Evolutionary conservation across 1,284 basidiomycete genomes (phyloP).

Genomic region (Xanthoconium separans): DNA sequence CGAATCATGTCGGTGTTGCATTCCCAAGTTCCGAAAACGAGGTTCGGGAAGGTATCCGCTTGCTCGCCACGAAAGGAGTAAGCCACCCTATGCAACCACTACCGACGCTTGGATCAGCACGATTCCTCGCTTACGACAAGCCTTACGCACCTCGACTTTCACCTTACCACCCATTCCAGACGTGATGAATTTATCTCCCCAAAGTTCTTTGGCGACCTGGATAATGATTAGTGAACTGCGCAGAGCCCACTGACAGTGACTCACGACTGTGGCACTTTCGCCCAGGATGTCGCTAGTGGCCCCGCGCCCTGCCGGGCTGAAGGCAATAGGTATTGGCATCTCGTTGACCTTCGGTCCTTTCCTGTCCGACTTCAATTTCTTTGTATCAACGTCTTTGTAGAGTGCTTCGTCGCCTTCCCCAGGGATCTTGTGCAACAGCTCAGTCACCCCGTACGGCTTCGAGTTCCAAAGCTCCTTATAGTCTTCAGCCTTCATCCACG

Average conservation of each 20-base stretch:
- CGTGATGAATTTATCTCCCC: background rate
- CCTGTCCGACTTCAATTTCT: no score
- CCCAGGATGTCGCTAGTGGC: background rate
- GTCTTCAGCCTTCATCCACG: background rate
- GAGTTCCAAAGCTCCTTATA: background rate
- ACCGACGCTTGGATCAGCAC: background rate
- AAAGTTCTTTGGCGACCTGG: background rate
- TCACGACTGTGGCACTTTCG: background rate
- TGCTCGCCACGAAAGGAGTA: background rate
- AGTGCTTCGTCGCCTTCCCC: background rate
- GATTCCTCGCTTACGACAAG: background rate
- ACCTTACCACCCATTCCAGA: background rate
- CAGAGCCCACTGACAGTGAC: background rate
- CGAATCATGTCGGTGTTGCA: background rate
- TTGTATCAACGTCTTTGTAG: background rate
- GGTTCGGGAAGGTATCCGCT: background rate
- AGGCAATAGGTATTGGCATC: no score
- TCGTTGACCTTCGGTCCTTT: no score
- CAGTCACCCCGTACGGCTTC: background rate
- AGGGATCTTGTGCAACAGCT: background rate
- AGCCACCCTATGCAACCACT: background rate
- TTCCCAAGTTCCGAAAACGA: background rate
- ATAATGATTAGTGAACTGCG: no score
- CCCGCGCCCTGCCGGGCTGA: no score
- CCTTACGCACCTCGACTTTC: background rate